Base-by-base conservation (phyloP, 176 grass and related monocot species). In the Phyllostachys edulis region DNA sequence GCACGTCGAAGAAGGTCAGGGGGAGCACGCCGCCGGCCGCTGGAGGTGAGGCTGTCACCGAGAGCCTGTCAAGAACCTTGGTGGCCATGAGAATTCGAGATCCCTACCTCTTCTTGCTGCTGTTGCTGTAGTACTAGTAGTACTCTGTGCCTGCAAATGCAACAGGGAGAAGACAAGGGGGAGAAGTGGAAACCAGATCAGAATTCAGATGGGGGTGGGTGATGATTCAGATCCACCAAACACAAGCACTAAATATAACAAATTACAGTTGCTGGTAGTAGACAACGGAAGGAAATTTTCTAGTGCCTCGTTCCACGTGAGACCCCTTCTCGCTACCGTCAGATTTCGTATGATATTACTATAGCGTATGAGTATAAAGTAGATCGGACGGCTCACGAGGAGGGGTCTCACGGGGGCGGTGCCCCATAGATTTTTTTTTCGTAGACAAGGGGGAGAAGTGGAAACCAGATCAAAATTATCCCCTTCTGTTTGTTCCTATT, bases 1-100 rank as follows among this genome's bases (percentile, higher is more conserved):
- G 89, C 71, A 92, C 80, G 80, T 99, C 96, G 78, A 96, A 99
- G 84, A 94, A 99, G 89, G 89, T 94, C 12, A 99, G 90, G 2
- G 93, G 96, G 60, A 96, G 81, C 61, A 73, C 78, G 44, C 77
- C 76, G 42, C 76, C 85, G 3, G 78, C 71, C 24, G 71, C 73
- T 0, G 89, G 73, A 41, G 82, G 88, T 5, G 86, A 82, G 45
- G 80, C 75, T 18, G 50, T 18, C 13, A 94, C 82, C 27, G 67
- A 73, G 44, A 94, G 27, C 20, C 4, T 86, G 41, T 94, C 85
- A 16, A 90, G 79, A 24, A 92, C 27, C 70, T 76, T 78, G 82
- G 87, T 75, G 12, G 84, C 82, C 82, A 88, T 91, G 82, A 51
- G 40, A 60, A 66, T 46, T 42, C 29, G 29, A 63, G 77, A 47